A percentile compares a stretch with the other conserved stretches of the same genome.
phyloP scores from a whole-genome alignment of 139 green algal genomes.

The Chlorella sp. region DNA sequence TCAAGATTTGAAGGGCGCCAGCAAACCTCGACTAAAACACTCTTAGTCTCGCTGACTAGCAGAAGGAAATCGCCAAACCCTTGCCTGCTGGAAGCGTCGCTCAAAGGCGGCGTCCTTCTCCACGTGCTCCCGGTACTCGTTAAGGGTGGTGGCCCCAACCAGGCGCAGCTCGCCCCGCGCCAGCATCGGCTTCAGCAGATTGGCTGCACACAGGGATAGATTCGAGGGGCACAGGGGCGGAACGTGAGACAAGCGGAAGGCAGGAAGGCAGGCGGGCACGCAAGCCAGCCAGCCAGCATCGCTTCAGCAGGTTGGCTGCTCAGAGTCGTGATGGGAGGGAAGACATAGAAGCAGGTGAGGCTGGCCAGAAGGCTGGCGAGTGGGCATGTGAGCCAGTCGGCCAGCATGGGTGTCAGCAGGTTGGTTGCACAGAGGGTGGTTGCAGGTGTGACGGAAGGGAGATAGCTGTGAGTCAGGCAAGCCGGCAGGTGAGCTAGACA shows the following conservation, averaged over 20 bases:
- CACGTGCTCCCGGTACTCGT: slow-evolving; percentile 93
- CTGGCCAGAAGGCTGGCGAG: background rate
- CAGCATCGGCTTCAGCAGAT: slow-evolving; percentile 98
- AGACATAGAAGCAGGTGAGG: slow-evolving; percentile 36
- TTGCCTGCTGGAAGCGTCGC: slow-evolving; percentile 58
- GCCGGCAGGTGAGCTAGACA: background rate
- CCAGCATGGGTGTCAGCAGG: slow-evolving; percentile 97
- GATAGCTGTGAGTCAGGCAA: slow-evolving; percentile 49
- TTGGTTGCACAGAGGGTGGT: slow-evolving; percentile 79
- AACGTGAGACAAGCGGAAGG: background rate
- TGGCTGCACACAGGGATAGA: slow-evolving; percentile 88
- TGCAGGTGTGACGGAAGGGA: slow-evolving; percentile 74
- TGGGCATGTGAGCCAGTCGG: slow-evolving; percentile 10
- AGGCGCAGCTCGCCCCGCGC: slow-evolving; percentile 93
- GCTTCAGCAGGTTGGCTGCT: slow-evolving; percentile 97
- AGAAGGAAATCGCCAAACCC: too few species aligned
- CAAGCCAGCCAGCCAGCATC: slow-evolving; percentile 76
- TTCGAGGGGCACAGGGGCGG: slow-evolving; percentile 28
- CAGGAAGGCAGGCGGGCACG: background rate
- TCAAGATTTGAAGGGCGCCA: too few species aligned
- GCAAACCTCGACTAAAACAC: too few species aligned
- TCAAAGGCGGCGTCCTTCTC: slow-evolving; percentile 96
- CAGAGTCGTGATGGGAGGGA: slow-evolving; percentile 70
- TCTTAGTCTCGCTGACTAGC: too few species aligned
- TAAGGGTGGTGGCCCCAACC: slow-evolving; percentile 94